Evolutionary conservation across 1,284 basidiomycete species (phyloP), one percentile per base, ranked within the genome.

Genomic region (Ustilago esculenta): DNA sequence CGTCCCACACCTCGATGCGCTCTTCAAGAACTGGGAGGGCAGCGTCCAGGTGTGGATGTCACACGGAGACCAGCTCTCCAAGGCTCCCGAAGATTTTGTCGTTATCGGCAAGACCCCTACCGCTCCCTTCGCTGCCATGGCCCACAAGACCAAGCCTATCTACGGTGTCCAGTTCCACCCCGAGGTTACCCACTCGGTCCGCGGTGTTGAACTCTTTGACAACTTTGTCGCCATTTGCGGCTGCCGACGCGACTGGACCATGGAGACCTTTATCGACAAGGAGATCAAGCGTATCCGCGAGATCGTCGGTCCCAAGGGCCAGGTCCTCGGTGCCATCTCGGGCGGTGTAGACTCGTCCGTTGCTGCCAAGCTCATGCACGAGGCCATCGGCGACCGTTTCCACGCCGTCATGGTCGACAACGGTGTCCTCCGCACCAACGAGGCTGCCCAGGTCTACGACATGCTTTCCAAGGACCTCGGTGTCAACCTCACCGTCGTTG

Each of bases 351-450:
- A 98, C 83, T 96, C 93, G 72, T 93, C 92, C 0, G 96, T 99
- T 18, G 96, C 96, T 10, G 96, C 96, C 42, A 98, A 98, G 84
- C 87, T 98, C 59, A 99, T 99, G 96, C 94, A 98, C 78, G 94
- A 98, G 85, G 96, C 96, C 18, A 98, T 99, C 73, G 96, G 96
- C 32, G 93, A 98, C 82, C 77, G 80, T 27, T 99, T 99, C 87
- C 96, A 97, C 81, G 96, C 95, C 11, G 96, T 98, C 84, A 96
- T 98, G 94, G 96, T 98, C 48, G 96, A 98, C 85, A 98, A 98
- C 80, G 96, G 96, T 72, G 95, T 98, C 32, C 86, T 99, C 27
- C 90, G 96, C 46, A 84, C 90, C 74, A 90, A 97, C 82, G 96
- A 99, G 83, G 94, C 90, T 17, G 82, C 87, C 59, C 93, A 97